Evolutionary conservation across 805 yeast species (phyloP), one percentile per base, ranked within the genome.

Genomic region (Allodekkera sacchari): DNA sequence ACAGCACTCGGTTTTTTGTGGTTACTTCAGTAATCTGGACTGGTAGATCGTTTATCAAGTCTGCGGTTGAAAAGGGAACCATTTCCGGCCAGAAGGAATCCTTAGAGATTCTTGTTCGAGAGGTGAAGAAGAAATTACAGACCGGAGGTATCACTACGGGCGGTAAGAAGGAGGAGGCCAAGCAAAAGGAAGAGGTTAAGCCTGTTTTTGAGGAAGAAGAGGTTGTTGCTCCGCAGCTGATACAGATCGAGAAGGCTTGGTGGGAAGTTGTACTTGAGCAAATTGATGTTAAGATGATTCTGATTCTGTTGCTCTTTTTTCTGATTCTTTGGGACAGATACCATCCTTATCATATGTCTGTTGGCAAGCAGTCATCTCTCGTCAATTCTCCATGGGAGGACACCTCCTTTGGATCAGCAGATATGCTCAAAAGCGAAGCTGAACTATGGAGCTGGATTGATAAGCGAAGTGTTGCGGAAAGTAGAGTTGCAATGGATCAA

Each of bases 21-120:
- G 65, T 71, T 20, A 76, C 78, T 3, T 56, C 57, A 19, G 67
- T 80, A 27, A 72, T 74, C 34, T 83, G 94, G 94, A 57, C 76
- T 1, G 83, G 78, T 6, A 77, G 77, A 41, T 77, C 85, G 28
- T 81, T 89, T 88, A 70, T 83, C 38, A 80, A 77, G 50, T 70
- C 77, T 16, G 79, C 84, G 1, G 75, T 83, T 37, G 92, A 83
- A 47, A 78, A 69, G 35, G 85, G 83, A 32, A 65, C 87, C 2
- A 70, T 76, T 41, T 74, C 74, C 25, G 92, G 89, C 7, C 88
- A 83, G 38, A 71, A 70, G 34, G 77, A 74, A 6, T 68, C 80
- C 0, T 61, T 77, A 42, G 64, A 59, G 23, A 59, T 61, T 3
- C 39, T 77, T 43, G 57, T 74, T 6, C 61, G 56, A 8, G 74